Evolutionary conservation across 225 moss, liverwort and hornwort species (phyloP), one percentile per base, ranked within the genome.

Genomic region (Polytrichum formosum): DNA sequence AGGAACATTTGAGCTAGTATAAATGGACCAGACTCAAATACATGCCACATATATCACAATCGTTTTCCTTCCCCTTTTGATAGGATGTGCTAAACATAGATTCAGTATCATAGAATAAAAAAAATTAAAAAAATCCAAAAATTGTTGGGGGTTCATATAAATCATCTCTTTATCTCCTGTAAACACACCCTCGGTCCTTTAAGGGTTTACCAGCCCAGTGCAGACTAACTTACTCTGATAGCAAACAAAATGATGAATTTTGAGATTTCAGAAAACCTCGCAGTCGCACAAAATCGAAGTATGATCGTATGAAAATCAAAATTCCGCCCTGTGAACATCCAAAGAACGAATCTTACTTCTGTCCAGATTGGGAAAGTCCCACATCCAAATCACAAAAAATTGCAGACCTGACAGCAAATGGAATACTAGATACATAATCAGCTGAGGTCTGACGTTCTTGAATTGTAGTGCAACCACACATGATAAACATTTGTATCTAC

Each of bases 211-310:
- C 8, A 61, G 61, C 61, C 25, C 26, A 20, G 53, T 18, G 54
- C 27, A 55, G 67, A 70, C 37, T 37, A 26, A 54, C 88, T 89
- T 77, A 97, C 98, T 98, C 98, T 77, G 84, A 91, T 18, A 98
- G 78, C 75, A 90, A 85, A 75, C 92, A 94, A 66, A 98, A 94
- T 20, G 94, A 92, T 28, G 92, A 76, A 71, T 82, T 90, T 70
- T 98, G 85, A 33, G 94, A 72, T 72, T 84, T 91, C 19, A 98
- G 72, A 63, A 92, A 98, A 70, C 94, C 92, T 79, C 94, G 86
- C 33, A 98, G 75, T 33, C 94, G 86, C 63, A 91, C 90, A 64
- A 94, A 89, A 73, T 98, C 98, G 13, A 98, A 84, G 62, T 84
- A 91, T n/a, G 84, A 87, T 25, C 85, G 82, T 19, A 74, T 78